Evolutionary conservation across 106 monocot genomes (phyloP), one percentile per base, ranked within the genome.

Genomic region (Xerophyta viscosa): DNA sequence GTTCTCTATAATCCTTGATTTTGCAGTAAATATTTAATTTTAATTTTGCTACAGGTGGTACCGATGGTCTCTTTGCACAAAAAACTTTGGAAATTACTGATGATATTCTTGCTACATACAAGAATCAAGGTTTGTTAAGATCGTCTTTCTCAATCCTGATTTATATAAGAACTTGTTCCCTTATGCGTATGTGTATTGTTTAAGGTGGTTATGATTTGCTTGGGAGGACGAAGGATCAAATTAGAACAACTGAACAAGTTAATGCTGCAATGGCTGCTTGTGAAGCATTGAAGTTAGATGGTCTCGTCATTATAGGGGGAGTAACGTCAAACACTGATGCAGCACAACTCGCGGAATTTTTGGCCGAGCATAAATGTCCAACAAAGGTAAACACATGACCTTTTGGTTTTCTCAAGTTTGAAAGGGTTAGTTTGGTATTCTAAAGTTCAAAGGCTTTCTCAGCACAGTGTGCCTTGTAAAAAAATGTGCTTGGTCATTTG

Each of bases 251-350:
- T 29, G 86, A 82, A 61, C 91, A 92, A 61, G 86, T 92, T 6
- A 82, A 86, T 82, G 82, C 91, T 61, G 79, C 91, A 18, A 58
- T 86, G 72, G 20, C 65, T 36, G 48, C 91, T 57, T 86, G 91
- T 37, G 68, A 65, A 33, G 65, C 71, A n/a, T 64, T 92, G 57
- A 79, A 79, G 57, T 72, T 92, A 55, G 82, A 92, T 79, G 91
- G 70, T 6, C 82, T 92, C 67, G 79, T 92, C 39, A 82, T 92
- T 37, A 73, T 79, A 57, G 91, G 91, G 86, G 86, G 91, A 62
- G 71, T 76, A 20, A 91, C 91, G 31, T 91, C 91, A 56, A 86
- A 91, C 66, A 86, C 86, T 8, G 86, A 91, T 82, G 91, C 86
- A 19, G 86, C 91, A 39, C 81, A 86, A 49, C 86, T 91, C 54